phyloP scores from a whole-genome alignment of 305 asterid species.

The Withania somnifera region DNA sequence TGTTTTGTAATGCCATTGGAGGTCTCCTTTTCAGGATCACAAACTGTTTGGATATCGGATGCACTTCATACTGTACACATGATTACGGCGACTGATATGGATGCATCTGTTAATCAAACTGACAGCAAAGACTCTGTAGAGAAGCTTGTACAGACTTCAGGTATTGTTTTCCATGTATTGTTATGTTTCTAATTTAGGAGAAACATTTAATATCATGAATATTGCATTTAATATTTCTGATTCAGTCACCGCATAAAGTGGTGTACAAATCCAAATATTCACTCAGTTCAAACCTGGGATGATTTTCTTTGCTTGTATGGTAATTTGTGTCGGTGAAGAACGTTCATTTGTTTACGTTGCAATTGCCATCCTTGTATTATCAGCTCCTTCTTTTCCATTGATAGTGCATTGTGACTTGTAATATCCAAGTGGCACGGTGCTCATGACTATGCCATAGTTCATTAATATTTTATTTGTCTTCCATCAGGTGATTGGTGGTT shows the following conservation, averaged over 20 bases:
- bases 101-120: constrained; percentile 28
- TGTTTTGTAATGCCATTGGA: neutral
- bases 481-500: neutral
- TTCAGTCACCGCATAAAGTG: neutral
- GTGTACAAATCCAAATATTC: neutral
- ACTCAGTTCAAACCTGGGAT: neutral
- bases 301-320: neutral
- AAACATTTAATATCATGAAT: neutral
- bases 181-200: neutral
- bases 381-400: neutral
- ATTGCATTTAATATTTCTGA: neutral
- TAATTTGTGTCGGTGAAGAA: neutral
- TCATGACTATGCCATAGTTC: neutral
- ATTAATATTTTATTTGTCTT: neutral
- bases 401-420: neutral
- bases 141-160: constrained; percentile 40
- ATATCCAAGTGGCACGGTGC: neutral
- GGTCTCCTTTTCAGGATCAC: constrained; percentile 45
- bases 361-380: neutral
- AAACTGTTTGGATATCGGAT: constrained; percentile 72
- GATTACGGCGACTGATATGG: constrained; percentile 38
- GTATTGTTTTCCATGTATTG: constrained; percentile 14
- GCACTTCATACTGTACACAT: constrained; percentile 58
- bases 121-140: constrained; percentile 29
- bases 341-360: neutral